A percentile compares a stretch with the other conserved stretches of the same genome.
Evolutionary conservation across 2,329 filamentous ascomycete species (phyloP).

Genomic region (Shiraia sp.): DNA sequence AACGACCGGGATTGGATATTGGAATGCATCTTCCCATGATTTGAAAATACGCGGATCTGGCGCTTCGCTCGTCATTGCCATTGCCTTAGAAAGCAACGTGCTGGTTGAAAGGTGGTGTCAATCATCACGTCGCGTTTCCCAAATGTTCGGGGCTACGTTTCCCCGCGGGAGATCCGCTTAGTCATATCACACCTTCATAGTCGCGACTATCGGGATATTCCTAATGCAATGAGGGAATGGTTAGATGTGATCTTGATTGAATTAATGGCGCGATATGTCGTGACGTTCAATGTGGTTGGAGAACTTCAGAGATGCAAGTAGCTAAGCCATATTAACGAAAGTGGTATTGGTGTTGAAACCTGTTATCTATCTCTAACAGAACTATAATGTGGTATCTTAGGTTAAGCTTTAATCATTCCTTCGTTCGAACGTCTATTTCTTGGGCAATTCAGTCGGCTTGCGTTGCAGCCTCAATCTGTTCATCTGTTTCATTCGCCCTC

Average conservation of each 20-base stretch:
- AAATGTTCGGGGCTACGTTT: conserved; percentile 10
- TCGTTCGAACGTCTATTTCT: conserved; percentile 1
- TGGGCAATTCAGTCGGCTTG: conserved; percentile 9
- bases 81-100: conserved; percentile 2
- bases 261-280: no score
- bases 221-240: no score
- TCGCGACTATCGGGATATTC: background rate
- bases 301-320: background rate
- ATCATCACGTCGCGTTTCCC: background rate
- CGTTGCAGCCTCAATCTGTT: conserved; percentile 1
- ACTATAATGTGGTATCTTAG: conserved; percentile 17
- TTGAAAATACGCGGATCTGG: conserved; percentile 61
- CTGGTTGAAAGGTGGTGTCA: conserved; percentile 1
- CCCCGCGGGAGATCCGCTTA: conserved; percentile 11
- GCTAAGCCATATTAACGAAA: background rate
- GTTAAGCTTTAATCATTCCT: conserved; percentile 10
- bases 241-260: no score
- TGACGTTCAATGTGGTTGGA: background rate
- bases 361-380: conserved; percentile 12
- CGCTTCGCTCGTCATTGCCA: conserved; percentile 56
- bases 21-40: conserved; percentile 70
- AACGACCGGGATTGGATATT: conserved; percentile 65
- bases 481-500: conserved; percentile 5
- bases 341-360: conserved; percentile 22
- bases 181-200: conserved; percentile 6